phyloP scores from a whole-genome alignment of 495 filamentous ascomycete species.

The Daldinia loculata region DNA sequence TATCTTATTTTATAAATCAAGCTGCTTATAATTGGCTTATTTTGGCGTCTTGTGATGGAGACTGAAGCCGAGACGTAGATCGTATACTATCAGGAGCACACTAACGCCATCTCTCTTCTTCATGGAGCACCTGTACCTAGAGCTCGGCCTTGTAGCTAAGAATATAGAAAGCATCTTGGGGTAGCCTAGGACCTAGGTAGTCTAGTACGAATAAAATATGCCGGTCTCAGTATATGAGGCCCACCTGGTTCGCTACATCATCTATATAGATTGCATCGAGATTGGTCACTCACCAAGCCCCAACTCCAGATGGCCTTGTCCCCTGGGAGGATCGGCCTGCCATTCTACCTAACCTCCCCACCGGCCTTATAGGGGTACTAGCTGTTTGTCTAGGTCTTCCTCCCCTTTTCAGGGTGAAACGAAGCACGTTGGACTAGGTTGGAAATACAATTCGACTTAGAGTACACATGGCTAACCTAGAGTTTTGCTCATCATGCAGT shows the following conservation, averaged over 20 bases:
- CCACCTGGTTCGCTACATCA: slow-evolving; percentile 36
- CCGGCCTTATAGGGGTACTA: slow-evolving; percentile 21
- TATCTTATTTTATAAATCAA: neutral
- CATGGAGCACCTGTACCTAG: neutral
- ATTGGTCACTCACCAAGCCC: slow-evolving; percentile 33
- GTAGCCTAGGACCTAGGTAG: too few relatives aligned
- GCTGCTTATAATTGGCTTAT: neutral
- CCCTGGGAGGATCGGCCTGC: slow-evolving; percentile 21
- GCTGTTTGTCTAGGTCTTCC: slow-evolving; percentile 32
- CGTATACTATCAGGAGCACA: neutral
- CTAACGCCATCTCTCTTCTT: neutral
- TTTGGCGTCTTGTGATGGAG: neutral
- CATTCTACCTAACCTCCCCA: slow-evolving; percentile 4
- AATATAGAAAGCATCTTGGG: slow-evolving; percentile 14
- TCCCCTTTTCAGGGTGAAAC: slow-evolving; percentile 37
- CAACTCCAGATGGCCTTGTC: slow-evolving; percentile 32
- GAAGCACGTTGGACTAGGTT: slow-evolving; percentile 35
- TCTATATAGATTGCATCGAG: slow-evolving; percentile 45
- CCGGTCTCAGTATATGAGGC: slow-evolving; percentile 39
- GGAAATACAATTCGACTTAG: slow-evolving; percentile 34
- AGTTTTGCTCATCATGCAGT: slow-evolving; percentile 39
- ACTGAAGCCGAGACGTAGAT: neutral
- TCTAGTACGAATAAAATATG: slow-evolving; percentile 26
- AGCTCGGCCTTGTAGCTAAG: neutral
- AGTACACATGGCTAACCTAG: slow-evolving; percentile 41